These are phyloP conservation scores for Aspergillus kassunensis DNA, from an alignment of 495 filamentous ascomycete genomes.

Conservation along the genomic window DNA sequence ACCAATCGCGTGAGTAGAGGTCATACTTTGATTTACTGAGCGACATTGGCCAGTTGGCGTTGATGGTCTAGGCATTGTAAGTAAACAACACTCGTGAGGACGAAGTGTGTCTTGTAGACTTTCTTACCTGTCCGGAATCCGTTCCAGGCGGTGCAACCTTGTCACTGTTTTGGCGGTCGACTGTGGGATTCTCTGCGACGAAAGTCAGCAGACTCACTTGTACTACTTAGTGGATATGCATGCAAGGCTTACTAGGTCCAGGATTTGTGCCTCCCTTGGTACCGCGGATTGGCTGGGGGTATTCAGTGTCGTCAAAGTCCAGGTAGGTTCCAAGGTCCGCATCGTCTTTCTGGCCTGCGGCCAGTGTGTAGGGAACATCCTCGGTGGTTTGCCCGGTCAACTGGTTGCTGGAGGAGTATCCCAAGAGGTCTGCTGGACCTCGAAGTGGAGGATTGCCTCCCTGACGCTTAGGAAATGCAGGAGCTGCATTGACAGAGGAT, in stretches of 20 bases:
- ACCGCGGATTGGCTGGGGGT: slow-evolving; percentile 69
- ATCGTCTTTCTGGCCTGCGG: slow-evolving; percentile 54
- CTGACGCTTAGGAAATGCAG: slow-evolving; percentile 7
- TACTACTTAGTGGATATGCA: neutral
- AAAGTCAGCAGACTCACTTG: neutral
- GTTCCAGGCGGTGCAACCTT: slow-evolving; percentile 63
- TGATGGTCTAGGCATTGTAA: slow-evolving; percentile 55
- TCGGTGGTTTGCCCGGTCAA: slow-evolving; percentile 27
- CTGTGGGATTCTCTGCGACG: slow-evolving; percentile 47
- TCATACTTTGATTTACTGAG: slow-evolving; percentile 56
- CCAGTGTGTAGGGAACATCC: slow-evolving; percentile 39
- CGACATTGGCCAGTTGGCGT: slow-evolving; percentile 69
- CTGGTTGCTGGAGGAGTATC: slow-evolving; percentile 35
- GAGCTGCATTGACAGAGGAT: slow-evolving; percentile 15
- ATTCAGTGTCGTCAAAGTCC: slow-evolving; percentile 56
- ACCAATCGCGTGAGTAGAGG: no score
- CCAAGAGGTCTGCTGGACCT: slow-evolving; percentile 30
- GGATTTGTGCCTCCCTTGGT: slow-evolving; percentile 54
- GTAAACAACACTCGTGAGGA: no score
- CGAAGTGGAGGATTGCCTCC: slow-evolving; percentile 27
- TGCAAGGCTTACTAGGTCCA: slow-evolving; percentile 48
- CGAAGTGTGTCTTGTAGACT: no score
- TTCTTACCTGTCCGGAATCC: slow-evolving; percentile 44
- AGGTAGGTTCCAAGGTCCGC: slow-evolving; percentile 56
- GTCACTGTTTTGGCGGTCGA: slow-evolving; percentile 64